Evolutionary conservation across 2,329 filamentous ascomycete species (phyloP), one percentile per base, ranked within the genome.

Genomic region (Paramyrothecium sp.): DNA sequence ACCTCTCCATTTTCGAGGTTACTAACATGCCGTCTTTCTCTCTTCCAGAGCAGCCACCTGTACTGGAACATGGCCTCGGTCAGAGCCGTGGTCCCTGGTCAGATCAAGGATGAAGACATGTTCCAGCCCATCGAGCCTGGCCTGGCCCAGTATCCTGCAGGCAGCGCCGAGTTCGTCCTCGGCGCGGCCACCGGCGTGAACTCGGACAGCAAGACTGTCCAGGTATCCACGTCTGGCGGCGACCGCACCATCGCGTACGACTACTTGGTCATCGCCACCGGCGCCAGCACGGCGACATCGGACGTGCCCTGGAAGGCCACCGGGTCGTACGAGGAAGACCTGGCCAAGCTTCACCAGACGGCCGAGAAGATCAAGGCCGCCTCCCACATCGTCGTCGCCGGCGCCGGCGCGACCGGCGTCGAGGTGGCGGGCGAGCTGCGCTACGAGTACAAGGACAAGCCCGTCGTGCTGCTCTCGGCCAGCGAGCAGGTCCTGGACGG

Each of bases 51-150:
- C 62, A 79, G 74, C 60, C 81, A 86, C 63, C 81, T 86, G 62
- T 86, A 78, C 73, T 85, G 82, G 82, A 85, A 84, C 69, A 56
- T 85, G 5, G 82, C 81, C 23, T 77, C 83, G 1, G 78, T 84
- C 48, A 80, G 83, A 51, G 81, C 80, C 68, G 77, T 86, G 60
- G 70, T 85, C 50, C 81, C 82, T 3, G 78, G 75, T 41, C 60
- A 74, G 52, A 61, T 84, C 65, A 74, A 73, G 41, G 79, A 83
- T 59, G 77, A 81, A 12, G 72, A 83, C 61, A 70, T 84, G 61
- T 76, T 80, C 67, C 73, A 73, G 54, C 75, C 82, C 34, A 80
- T 86, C 55, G 73, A 73, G 56, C 68, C 75, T 1, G 80, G 80
- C 7, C 76, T 86, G 54, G 69, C 73, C 44, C 75, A 78, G 61